A percentile compares a stretch with the other conserved stretches of the same genome.
These are phyloP conservation scores for Apiospora arundinis DNA, from an alignment of 2,329 filamentous ascomycete species.

Conservation along the genomic window DNA sequence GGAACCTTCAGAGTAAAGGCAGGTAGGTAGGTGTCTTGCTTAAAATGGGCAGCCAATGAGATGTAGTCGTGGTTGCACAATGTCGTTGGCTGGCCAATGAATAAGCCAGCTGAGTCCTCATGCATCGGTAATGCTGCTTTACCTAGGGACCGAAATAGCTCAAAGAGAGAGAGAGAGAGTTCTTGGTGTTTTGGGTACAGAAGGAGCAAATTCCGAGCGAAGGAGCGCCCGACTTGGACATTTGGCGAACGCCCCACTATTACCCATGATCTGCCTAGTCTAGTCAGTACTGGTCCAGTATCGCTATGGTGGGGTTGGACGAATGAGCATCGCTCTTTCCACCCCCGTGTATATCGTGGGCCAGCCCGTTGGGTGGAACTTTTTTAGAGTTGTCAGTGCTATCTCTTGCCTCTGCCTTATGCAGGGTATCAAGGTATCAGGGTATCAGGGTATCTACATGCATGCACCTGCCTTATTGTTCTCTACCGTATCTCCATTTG, in stretches of 20 bases:
- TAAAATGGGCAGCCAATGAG: neutral
- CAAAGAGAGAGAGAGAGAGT: no score
- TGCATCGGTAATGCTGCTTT: no score
- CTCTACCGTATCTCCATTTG: neutral
- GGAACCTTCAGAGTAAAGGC: no score
- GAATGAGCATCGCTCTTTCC: constrained; percentile 29
- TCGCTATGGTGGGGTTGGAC: no score
- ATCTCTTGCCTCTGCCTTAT: neutral
- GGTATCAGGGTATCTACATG: neutral
- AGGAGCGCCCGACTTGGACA: neutral
- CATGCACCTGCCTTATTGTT: neutral
- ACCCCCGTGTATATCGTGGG: constrained; percentile 32
- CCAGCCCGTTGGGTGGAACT: constrained; percentile 31
- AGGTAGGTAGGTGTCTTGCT: no score
- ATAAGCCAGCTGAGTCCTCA: neutral
- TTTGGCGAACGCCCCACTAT: neutral
- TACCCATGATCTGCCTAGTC: neutral
- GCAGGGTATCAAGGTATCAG: neutral
- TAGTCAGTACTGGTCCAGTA: no score
- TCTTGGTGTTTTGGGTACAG: neutral
- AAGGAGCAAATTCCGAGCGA: no score
- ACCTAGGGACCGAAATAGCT: neutral
- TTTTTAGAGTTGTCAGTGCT: neutral
- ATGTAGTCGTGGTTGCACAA: neutral
- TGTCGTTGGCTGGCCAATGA: neutral